phyloP scores from a whole-genome alignment of 352 stramenopile genomes.

The Globisporangium uncinulatum region DNA sequence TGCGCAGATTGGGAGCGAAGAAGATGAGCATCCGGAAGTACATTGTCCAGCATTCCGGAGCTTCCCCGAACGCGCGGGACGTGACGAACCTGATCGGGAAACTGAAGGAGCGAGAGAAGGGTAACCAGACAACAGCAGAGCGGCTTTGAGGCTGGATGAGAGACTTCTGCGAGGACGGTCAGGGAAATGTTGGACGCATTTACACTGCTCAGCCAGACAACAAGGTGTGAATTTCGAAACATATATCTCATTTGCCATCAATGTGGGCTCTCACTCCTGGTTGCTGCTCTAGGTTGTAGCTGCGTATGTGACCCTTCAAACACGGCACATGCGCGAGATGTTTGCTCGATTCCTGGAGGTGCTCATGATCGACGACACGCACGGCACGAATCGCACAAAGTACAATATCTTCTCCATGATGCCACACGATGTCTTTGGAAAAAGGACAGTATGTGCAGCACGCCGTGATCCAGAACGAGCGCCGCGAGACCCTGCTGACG shows the following conservation, averaged over 20 bases:
- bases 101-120: background rate
- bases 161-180: background rate
- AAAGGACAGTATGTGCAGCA: conserved; percentile 18
- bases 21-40: too few relatives aligned
- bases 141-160: background rate
- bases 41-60: background rate
- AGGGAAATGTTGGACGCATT: background rate
- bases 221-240: background rate
- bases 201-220: too few relatives aligned
- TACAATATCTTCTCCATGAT: background rate
- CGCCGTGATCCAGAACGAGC: conserved; percentile 13
- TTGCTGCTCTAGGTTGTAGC: background rate
- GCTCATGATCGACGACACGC: background rate
- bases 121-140: background rate
- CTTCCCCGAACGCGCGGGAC: background rate
- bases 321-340: too few relatives aligned
- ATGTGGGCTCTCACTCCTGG: background rate
- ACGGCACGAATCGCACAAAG: background rate
- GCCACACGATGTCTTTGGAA: background rate
- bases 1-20: background rate
- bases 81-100: background rate
- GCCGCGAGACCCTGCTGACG: too few relatives aligned
- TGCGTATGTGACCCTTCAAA: background rate
- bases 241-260: too few relatives aligned
- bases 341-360: background rate